A percentile compares a stretch with the other conserved stretches of the same genome.
Conservation (phyloP, 2,329 filamentous ascomycete genomes). For the Epicoccum sorghinum region DNA sequence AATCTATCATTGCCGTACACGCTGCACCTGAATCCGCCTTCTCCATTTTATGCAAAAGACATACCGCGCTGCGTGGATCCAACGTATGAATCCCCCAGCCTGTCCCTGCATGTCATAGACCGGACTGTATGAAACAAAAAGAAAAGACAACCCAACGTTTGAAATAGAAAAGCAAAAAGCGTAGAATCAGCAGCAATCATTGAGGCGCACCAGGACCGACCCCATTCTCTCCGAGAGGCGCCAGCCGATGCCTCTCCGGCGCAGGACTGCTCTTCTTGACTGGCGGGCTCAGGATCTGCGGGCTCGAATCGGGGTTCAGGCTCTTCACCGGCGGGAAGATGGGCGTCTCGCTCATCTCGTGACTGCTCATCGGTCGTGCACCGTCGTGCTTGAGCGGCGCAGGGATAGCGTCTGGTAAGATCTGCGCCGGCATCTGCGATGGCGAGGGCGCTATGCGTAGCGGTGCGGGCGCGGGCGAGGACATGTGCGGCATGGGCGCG, state of each 20-base stretch:
- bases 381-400: constrained; percentile 57
- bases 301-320: constrained; percentile 63
- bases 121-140: too few relatives aligned
- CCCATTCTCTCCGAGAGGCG: constrained; percentile 7
- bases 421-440: constrained; percentile 39
- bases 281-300: constrained; percentile 66
- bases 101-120: too few relatives aligned
- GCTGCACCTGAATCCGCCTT: too few relatives aligned
- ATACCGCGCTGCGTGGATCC: too few relatives aligned
- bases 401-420: constrained; percentile 44
- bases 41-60: too few relatives aligned
- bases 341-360: constrained; percentile 46
- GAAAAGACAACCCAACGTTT: too few relatives aligned
- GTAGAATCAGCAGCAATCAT: too few relatives aligned
- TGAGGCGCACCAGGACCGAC: too few relatives aligned
- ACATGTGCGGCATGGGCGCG: constrained; percentile 42
- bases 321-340: constrained; percentile 65
- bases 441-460: constrained; percentile 39
- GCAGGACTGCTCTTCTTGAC: constrained; percentile 56
- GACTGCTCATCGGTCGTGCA: constrained; percentile 39
- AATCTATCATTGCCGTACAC: too few relatives aligned
- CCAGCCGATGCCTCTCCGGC: constrained; percentile 26
- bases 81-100: too few relatives aligned
- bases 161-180: too few relatives aligned
- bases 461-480: constrained; percentile 35